A percentile compares a stretch with the other conserved stretches of the same genome.
These are phyloP conservation scores for Avena atlantica DNA, from an alignment of 176 grass and related monocot species.

Conservation along the genomic window DNA sequence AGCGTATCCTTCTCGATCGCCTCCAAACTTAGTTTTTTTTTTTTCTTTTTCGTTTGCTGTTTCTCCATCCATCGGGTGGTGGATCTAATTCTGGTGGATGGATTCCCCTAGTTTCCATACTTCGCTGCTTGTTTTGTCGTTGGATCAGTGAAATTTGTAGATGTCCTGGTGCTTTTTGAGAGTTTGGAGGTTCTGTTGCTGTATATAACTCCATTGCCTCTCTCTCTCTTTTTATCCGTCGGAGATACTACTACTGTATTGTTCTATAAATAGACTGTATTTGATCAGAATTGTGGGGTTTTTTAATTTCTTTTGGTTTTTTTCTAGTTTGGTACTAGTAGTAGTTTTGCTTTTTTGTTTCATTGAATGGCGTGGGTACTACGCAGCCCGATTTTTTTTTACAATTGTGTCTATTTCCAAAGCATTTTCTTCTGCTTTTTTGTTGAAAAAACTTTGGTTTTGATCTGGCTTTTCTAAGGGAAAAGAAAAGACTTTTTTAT, in stretches of 20 bases:
- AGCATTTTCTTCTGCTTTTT: background rate
- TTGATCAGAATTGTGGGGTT: constrained; percentile 18
- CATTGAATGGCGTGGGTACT: constrained; percentile 1
- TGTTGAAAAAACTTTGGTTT: background rate
- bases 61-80: background rate
- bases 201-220: background rate
- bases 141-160: constrained; percentile 20
- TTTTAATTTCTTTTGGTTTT: background rate
- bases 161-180: background rate
- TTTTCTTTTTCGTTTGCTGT: background rate
- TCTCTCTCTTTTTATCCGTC: background rate
- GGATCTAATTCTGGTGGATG: constrained; percentile 24
- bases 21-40: background rate
- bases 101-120: background rate
- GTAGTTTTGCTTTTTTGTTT: background rate
- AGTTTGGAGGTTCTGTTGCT: background rate
- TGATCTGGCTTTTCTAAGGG: background rate
- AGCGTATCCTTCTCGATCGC: constrained; percentile 61
- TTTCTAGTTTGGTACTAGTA: background rate
- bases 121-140: constrained; percentile 18
- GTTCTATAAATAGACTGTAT: background rate
- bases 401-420: background rate
- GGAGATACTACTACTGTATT: background rate
- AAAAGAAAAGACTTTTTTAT: background rate
- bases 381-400: background rate